A percentile compares a stretch with the other conserved stretches of the same genome.
These are phyloP conservation scores for Candida ponderosae DNA, from an alignment of 805 yeast genomes.

Conservation along the genomic window DNA sequence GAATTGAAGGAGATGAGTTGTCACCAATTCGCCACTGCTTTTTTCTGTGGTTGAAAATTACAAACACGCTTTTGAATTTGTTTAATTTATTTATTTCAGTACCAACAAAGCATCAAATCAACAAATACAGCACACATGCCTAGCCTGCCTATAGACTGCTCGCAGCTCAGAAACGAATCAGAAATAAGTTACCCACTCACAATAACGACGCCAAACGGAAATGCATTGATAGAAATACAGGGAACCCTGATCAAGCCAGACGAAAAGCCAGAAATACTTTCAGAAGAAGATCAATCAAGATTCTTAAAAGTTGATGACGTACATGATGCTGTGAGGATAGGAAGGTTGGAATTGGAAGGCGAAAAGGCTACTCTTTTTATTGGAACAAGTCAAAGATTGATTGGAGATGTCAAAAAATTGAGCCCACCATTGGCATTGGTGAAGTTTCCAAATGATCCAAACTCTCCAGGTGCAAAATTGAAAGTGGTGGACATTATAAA, in stretches of 20 bases:
- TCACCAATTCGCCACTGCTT: no score
- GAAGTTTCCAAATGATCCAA: conserved; percentile 28
- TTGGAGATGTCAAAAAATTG: conserved; percentile 52
- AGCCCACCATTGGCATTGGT: conserved; percentile 62
- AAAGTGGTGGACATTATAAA: conserved; percentile 52
- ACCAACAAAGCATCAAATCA: no score
- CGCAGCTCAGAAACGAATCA: neutral
- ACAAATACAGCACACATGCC: no score
- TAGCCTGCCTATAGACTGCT: neutral
- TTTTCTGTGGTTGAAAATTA: no score
- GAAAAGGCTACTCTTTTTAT: conserved; percentile 49
- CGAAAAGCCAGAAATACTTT: conserved; percentile 21
- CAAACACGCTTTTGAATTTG: no score
- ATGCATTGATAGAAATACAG: conserved; percentile 60
- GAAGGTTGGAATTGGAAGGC: conserved; percentile 38
- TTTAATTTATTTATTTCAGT: no score
- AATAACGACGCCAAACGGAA: conserved; percentile 49
- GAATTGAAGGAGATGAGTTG: no score
- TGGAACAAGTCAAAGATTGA: conserved; percentile 61
- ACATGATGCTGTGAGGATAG: conserved; percentile 42
- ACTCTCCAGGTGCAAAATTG: conserved; percentile 24
- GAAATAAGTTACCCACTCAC: conserved; percentile 2
- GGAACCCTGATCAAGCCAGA: conserved; percentile 56
- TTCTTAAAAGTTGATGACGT: conserved; percentile 26
- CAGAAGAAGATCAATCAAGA: conserved; percentile 26